Percentiles rank a stretch among this genome's conserved stretches.
Conservation (phyloP, 805 yeast species). For the Hanseniaspora valbyensis region DNA sequence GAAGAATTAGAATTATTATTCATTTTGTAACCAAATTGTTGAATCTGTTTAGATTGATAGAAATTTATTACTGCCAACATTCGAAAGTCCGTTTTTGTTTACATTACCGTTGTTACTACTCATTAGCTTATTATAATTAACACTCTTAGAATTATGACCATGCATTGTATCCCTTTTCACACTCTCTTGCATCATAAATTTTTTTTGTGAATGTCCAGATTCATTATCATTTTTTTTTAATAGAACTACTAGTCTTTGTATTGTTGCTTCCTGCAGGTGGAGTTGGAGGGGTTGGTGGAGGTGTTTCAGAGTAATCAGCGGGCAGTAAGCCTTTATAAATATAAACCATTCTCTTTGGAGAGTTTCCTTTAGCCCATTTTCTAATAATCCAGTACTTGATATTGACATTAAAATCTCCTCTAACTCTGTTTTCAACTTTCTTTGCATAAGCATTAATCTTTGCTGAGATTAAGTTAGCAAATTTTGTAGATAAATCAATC, state of each 20-base stretch:
- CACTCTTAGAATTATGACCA: too few species aligned
- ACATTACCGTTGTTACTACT: not conserved
- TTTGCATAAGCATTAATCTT: constrained; percentile 76
- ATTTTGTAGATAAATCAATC: constrained; percentile 69
- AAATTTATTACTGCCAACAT: constrained; percentile 1
- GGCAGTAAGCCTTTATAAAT: constrained; percentile 71
- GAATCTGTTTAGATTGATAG: constrained; percentile 7
- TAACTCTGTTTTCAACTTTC: constrained; percentile 47
- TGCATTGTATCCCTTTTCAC: not conserved
- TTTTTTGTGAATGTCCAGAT: not conserved
- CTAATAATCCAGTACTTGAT: constrained; percentile 65
- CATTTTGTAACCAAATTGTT: constrained; percentile 8
- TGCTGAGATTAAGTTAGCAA: constrained; percentile 71
- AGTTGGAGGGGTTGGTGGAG: constrained; percentile 34
- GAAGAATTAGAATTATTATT: too few species aligned
- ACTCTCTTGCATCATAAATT: not conserved
- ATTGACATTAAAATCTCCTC: constrained; percentile 50
- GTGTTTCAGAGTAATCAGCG: constrained; percentile 46
- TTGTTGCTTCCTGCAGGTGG: constrained; percentile 22
- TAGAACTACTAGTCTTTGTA: not conserved
- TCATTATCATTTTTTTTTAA: not conserved
- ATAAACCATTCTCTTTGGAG: constrained; percentile 81
- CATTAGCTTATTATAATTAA: too few species aligned
- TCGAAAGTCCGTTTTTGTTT: not conserved
- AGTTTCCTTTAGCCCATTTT: constrained; percentile 77